Evolutionary conservation across 2,329 filamentous ascomycete species (phyloP).

Genomic region (Talaromyces sp.): DNA sequence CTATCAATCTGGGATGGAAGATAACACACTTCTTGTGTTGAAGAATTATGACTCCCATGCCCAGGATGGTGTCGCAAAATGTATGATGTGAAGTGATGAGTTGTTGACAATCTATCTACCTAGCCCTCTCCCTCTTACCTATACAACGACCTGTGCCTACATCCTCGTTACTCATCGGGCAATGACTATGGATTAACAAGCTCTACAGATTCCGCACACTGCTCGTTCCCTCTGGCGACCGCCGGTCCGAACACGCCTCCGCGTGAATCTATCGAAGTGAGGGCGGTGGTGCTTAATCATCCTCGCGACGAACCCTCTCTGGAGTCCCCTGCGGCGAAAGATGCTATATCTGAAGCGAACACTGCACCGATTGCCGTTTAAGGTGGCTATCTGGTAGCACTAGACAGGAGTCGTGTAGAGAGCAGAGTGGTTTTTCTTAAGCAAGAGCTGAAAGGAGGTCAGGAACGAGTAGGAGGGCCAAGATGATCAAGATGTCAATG

Average conservation of each 20-base stretch:
- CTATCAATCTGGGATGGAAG: neutral
- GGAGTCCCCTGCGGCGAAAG: neutral
- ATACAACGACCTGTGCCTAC: neutral
- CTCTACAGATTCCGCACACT: neutral
- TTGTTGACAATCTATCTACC: too few relatives aligned
- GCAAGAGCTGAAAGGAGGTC: too few relatives aligned
- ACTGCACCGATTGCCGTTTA: neutral
- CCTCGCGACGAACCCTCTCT: neutral
- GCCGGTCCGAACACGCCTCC: neutral
- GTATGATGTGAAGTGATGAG: neutral
- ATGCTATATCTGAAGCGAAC: neutral
- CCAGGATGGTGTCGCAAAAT: neutral
- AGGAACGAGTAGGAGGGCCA: too few relatives aligned
- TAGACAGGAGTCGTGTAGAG: too few relatives aligned
- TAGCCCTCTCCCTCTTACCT: neutral
- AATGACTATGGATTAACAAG: neutral
- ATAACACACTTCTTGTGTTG: neutral
- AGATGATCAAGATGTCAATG: too few relatives aligned
- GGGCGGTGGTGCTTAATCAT: neutral
- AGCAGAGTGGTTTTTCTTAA: too few relatives aligned
- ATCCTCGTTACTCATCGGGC: neutral
- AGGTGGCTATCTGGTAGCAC: neutral
- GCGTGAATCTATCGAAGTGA: neutral
- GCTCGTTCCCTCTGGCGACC: neutral
- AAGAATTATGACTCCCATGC: neutral